Conservation (phyloP, 495 filamentous ascomycete species). For the Penicillium chermesinum region DNA sequence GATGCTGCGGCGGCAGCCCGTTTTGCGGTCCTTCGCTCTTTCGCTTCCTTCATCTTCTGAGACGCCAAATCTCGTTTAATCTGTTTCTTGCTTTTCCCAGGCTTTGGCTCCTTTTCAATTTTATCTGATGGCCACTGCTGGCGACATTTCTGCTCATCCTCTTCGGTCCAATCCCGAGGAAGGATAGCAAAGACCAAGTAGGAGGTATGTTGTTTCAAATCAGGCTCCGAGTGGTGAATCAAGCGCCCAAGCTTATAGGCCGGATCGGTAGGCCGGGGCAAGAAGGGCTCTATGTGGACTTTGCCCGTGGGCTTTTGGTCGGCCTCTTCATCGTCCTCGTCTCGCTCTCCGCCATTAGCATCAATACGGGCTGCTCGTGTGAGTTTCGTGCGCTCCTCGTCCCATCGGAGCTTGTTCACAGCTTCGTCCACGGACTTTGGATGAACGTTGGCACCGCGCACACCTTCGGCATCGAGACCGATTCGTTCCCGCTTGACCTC, state of each 20-base stretch:
- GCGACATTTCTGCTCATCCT: slow-evolving; percentile 67
- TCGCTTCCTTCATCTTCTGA: slow-evolving; percentile 29
- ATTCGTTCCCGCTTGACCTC: slow-evolving; percentile 80
- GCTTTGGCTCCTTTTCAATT: slow-evolving; percentile 22
- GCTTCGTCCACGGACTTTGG: slow-evolving; percentile 74
- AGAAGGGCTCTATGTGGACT: not conserved
- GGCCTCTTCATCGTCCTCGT: slow-evolving; percentile 9
- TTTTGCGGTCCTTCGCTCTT: slow-evolving; percentile 26
- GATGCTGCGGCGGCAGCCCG: slow-evolving; percentile 14
- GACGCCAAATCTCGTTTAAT: slow-evolving; percentile 42
- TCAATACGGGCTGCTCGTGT: slow-evolving; percentile 36
- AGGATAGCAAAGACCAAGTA: slow-evolving; percentile 93
- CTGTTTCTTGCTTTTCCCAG: slow-evolving; percentile 43
- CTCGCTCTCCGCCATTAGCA: not conserved
- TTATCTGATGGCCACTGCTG: slow-evolving; percentile 54
- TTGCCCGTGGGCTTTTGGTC: slow-evolving; percentile 1
- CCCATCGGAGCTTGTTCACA: slow-evolving; percentile 59
- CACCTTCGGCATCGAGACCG: slow-evolving; percentile 55
- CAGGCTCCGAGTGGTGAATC: slow-evolving; percentile 72
- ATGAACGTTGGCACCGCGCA: slow-evolving; percentile 54
- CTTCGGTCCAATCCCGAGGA: slow-evolving; percentile 76
- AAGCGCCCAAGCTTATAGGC: slow-evolving; percentile 63
- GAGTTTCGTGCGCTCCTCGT: slow-evolving; percentile 59
- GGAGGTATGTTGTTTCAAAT: slow-evolving; percentile 90
- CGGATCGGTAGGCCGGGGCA: slow-evolving; percentile 11